Evolutionary conservation across 257 asterid genomes (phyloP).

Genomic region (Solanum tacnaense): DNA sequence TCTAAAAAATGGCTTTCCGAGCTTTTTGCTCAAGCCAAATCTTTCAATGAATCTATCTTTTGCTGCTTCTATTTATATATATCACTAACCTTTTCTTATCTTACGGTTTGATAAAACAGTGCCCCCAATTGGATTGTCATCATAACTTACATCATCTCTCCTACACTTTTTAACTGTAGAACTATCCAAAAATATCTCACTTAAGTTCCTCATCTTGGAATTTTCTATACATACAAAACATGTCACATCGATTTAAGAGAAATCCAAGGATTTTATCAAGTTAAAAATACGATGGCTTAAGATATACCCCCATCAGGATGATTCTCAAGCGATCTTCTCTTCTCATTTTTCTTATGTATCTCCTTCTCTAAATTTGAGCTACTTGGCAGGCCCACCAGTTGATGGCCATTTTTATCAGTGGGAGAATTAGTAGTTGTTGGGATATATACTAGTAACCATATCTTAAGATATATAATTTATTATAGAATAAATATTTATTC

Average conservation of each 20-base stretch:
- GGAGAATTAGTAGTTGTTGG: constrained; percentile 30
- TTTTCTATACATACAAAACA: constrained; percentile 25
- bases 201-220: constrained; percentile 40
- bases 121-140: constrained; percentile 37
- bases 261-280: not conserved
- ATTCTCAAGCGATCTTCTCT: constrained; percentile 19
- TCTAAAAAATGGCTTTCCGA: constrained; percentile 25
- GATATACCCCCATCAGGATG: constrained; percentile 48
- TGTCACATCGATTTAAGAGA: constrained; percentile 2
- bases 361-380: constrained; percentile 24
- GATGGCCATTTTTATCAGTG: constrained; percentile 36
- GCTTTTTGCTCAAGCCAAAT: constrained; percentile 11
- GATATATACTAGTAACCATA: not conserved
- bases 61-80: too few relatives aligned
- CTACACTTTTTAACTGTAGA: constrained; percentile 10
- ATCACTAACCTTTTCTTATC: not conserved
- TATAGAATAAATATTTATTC: too few relatives aligned
- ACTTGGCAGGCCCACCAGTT: constrained; percentile 19
- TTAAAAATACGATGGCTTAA: constrained; percentile 3
- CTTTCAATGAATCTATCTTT: constrained; percentile 16
- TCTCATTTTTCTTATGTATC: constrained; percentile 30
- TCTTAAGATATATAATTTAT: too few relatives aligned
- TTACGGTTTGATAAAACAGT: constrained; percentile 5
- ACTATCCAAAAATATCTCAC: constrained; percentile 41
- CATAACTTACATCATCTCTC: constrained; percentile 29